Evolutionary conservation across 306 rosid species (phyloP).

Genomic region (Quercus agrifolia): DNA sequence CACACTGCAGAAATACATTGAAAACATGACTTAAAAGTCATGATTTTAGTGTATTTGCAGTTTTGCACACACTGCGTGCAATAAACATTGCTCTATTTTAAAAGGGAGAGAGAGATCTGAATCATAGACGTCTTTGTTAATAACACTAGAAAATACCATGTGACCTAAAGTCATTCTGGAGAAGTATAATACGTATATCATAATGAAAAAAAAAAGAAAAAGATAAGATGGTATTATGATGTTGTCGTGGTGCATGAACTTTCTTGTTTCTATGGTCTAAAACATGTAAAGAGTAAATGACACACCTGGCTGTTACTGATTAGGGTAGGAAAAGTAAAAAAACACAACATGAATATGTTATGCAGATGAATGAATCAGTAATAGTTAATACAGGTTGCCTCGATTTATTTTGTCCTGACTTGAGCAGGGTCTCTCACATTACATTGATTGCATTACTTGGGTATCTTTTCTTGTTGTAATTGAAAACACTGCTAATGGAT

Average conservation of each 20-base stretch:
- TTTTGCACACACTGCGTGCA: no score
- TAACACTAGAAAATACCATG: no score
- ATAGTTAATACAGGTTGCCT: not conserved
- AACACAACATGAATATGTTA: not conserved
- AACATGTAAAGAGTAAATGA: not conserved
- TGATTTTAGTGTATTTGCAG: no score
- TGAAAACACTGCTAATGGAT: not conserved
- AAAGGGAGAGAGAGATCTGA: no score
- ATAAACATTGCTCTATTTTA: no score
- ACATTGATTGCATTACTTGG: not conserved
- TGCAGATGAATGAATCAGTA: not conserved
- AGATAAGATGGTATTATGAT: constrained; percentile 20
- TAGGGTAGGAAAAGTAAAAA: not conserved
- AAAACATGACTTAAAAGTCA: no score
- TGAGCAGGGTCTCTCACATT: not conserved
- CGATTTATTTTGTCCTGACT: not conserved
- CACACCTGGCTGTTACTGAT: not conserved
- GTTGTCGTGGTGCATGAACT: constrained; percentile 14
- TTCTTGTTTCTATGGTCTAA: not conserved
- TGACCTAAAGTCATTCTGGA: not conserved
- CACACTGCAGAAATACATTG: no score
- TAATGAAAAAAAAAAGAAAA: no score
- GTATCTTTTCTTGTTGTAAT: not conserved
- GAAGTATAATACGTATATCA: not conserved
- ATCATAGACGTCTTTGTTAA: no score